These are phyloP conservation scores for Pythium guiyangense DNA, from an alignment of 352 stramenopile species.

Conservation along the genomic window DNA sequence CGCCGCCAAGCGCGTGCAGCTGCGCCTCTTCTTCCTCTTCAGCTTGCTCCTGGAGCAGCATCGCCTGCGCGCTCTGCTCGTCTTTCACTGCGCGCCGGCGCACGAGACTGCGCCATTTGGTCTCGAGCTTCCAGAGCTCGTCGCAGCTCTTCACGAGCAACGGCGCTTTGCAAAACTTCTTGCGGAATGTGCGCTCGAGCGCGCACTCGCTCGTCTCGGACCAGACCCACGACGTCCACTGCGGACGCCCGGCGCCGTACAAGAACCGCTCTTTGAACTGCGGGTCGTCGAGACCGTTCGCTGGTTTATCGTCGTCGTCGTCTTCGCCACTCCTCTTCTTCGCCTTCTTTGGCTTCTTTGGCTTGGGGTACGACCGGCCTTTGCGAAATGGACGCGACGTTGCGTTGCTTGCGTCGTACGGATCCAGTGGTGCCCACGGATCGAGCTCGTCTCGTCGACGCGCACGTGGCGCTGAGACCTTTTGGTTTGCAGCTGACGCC, in stretches of 20 bases:
- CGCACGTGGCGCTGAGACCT: not conserved
- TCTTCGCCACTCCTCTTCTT: slow-evolving; percentile 19
- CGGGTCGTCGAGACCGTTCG: slow-evolving; percentile 58
- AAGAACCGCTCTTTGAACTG: slow-evolving; percentile 66
- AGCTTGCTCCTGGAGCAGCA: slow-evolving; percentile 60
- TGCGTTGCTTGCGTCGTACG: slow-evolving; percentile 69
- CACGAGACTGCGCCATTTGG: slow-evolving; percentile 61
- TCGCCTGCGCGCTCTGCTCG: slow-evolving; percentile 55
- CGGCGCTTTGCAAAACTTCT: slow-evolving; percentile 50
- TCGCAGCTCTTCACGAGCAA: slow-evolving; percentile 51
- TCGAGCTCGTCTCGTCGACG: slow-evolving; percentile 33
- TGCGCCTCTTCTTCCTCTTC: slow-evolving; percentile 65
- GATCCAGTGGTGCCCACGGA: slow-evolving; percentile 65
- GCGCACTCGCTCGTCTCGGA: slow-evolving; percentile 43
- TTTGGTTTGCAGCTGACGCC: not conserved
- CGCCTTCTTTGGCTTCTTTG: slow-evolving; percentile 49
- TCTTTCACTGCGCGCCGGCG: slow-evolving; percentile 40
- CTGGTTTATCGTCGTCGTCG: slow-evolving; percentile 26
- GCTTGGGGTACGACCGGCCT: slow-evolving; percentile 56
- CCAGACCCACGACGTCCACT: slow-evolving; percentile 77
- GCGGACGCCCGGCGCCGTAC: slow-evolving; percentile 31
- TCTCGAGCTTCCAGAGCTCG: slow-evolving; percentile 54
- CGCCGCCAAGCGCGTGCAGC: slow-evolving; percentile 32
- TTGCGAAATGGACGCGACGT: slow-evolving; percentile 71
- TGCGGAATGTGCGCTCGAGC: slow-evolving; percentile 56